These are phyloP conservation scores for Candida hungchunana DNA, from an alignment of 805 yeast species.

Conservation along the genomic window DNA sequence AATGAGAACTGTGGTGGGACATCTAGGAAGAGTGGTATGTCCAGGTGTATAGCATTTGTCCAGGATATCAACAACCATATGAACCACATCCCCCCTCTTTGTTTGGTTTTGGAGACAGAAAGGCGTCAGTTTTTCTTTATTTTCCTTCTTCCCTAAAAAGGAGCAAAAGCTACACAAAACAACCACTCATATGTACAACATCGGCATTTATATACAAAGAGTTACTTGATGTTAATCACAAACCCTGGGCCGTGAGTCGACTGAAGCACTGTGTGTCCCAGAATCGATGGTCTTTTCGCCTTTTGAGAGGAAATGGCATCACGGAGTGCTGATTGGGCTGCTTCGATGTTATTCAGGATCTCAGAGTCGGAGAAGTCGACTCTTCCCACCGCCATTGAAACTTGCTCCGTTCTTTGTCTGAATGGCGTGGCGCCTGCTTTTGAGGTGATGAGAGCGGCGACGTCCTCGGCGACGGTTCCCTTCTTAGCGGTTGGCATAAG, in stretches of 20 bases:
- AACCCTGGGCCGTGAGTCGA: conserved; percentile 80
- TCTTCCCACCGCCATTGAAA: conserved; percentile 70
- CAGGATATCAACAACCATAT: no score
- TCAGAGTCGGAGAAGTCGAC: conserved; percentile 76
- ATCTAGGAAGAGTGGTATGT: conserved; percentile 13
- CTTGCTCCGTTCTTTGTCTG: conserved; percentile 62
- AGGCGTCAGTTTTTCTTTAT: background rate
- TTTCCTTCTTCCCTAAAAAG: no score
- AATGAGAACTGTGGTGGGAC: conserved; percentile 8
- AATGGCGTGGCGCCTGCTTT: conserved; percentile 70
- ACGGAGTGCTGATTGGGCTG: conserved; percentile 59
- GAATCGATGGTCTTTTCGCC: conserved; percentile 59
- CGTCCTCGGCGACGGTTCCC: conserved; percentile 78
- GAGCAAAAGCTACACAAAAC: no score
- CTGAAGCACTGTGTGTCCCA: conserved; percentile 66
- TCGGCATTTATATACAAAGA: no score
- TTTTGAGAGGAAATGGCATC: conserved; percentile 51
- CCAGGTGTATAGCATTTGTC: conserved; percentile 5
- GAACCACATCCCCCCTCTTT: no score
- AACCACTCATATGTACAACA: no score
- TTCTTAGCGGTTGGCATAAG: conserved; percentile 83
- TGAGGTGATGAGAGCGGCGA: conserved; percentile 46
- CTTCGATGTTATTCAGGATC: conserved; percentile 63
- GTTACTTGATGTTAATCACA: conserved; percentile 46
- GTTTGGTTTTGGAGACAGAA: background rate